These are phyloP conservation scores for Aureobasidium leucospermi DNA, from an alignment of 2,329 filamentous ascomycete genomes.

Conservation along the genomic window DNA sequence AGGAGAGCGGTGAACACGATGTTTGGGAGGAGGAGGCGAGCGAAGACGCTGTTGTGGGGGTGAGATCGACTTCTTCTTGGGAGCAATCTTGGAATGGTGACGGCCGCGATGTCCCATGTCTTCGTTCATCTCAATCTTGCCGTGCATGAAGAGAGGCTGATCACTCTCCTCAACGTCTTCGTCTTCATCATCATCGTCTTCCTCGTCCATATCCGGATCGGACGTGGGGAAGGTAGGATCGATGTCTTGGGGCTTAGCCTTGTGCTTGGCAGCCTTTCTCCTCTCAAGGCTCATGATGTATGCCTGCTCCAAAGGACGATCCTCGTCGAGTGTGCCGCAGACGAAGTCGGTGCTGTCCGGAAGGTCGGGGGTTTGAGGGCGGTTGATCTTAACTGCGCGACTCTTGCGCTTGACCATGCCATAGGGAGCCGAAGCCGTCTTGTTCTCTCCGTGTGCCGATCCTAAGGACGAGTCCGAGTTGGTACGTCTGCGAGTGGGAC, in stretches of 20 bases:
- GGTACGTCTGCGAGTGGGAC: slow-evolving; percentile 37
- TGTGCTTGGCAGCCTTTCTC: slow-evolving; percentile 72
- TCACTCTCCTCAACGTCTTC: slow-evolving; percentile 52
- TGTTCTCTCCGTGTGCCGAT: slow-evolving; percentile 30
- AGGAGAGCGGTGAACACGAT: slow-evolving; percentile 37
- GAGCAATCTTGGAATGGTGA: slow-evolving; percentile 18
- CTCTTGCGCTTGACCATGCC: slow-evolving; percentile 29
- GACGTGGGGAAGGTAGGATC: slow-evolving; percentile 96
- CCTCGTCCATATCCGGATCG: slow-evolving; percentile 76
- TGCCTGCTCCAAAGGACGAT: slow-evolving; percentile 86
- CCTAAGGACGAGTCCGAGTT: slow-evolving; percentile 47
- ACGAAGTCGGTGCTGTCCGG: slow-evolving; percentile 98
- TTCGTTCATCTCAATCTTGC: slow-evolving; percentile 52
- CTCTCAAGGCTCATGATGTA: slow-evolving; percentile 81
- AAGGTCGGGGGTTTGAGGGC: slow-evolving; percentile 55
- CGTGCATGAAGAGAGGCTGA: slow-evolving; percentile 61
- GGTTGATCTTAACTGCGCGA: slow-evolving; percentile 26
- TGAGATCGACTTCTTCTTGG: slow-evolving; percentile 37
- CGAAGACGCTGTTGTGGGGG: slow-evolving; percentile 56
- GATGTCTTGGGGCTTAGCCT: slow-evolving; percentile 86
- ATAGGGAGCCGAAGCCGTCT: slow-evolving; percentile 20
- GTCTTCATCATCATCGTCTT: slow-evolving; percentile 51
- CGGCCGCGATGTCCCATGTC: slow-evolving; percentile 44
- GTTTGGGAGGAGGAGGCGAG: slow-evolving; percentile 31
- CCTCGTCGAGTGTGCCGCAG: slow-evolving; percentile 95